Percentiles rank a stretch among this genome's conserved stretches.
These are phyloP conservation scores for Suaeda aralocaspica DNA, from an alignment of 148 eudicot genomes.

Conservation along the genomic window DNA sequence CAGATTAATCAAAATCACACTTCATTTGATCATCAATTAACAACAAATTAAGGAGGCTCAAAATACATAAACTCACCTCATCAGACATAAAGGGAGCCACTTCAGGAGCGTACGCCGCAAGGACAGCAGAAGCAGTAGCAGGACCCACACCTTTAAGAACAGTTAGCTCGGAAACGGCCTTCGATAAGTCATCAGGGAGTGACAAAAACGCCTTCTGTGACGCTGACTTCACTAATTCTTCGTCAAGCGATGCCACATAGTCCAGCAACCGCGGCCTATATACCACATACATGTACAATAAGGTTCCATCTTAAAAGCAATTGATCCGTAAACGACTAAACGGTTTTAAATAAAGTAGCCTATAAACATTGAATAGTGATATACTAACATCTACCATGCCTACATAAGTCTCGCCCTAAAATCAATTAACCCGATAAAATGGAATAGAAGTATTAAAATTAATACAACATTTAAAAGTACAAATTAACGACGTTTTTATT, in stretches of 20 bases:
- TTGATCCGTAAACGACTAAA: neutral
- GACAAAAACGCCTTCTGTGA: conserved; percentile 61
- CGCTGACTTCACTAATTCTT: conserved; percentile 56
- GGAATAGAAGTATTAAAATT: too few relatives aligned
- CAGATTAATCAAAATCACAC: too few relatives aligned
- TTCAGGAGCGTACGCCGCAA: conserved; percentile 72
- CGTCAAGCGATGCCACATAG: conserved; percentile 64
- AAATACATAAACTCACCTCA: conserved; percentile 39
- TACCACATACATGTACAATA: neutral
- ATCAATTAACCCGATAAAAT: too few relatives aligned
- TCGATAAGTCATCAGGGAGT: conserved; percentile 59
- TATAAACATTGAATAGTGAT: too few relatives aligned
- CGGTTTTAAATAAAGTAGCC: too few relatives aligned
- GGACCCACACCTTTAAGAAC: conserved; percentile 93
- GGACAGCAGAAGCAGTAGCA: conserved; percentile 89
- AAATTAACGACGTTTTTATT: too few relatives aligned
- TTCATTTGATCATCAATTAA: too few relatives aligned
- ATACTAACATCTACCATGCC: too few relatives aligned
- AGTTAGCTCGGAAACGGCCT: conserved; percentile 60
- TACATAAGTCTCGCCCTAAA: too few relatives aligned
- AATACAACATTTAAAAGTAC: too few relatives aligned
- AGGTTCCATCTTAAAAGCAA: neutral
- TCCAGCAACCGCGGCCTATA: conserved; percentile 62
- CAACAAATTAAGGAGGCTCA: neutral
- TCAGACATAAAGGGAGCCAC: conserved; percentile 93